phyloP scores from a whole-genome alignment of 192 early-diverging fungal species.

The Glomus cerebriforme region DNA sequence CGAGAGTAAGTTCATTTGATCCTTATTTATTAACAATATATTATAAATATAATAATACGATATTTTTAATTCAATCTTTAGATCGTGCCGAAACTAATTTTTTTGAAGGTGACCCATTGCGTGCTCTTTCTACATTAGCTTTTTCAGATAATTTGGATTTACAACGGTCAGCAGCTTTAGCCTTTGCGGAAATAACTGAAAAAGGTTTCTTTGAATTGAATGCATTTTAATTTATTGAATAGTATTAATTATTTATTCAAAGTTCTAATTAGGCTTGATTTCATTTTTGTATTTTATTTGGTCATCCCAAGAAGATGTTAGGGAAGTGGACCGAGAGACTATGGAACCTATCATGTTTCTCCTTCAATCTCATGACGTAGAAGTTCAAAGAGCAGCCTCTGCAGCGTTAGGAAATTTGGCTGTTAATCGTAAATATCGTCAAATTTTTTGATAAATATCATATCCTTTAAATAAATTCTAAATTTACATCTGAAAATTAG shows the following conservation, averaged over 20 bases:
- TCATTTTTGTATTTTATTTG: slow-evolving; percentile 1
- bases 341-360: slow-evolving; percentile 82
- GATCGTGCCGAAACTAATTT: slow-evolving; percentile 81
- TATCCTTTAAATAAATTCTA: not conserved
- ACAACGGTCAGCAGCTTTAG: slow-evolving; percentile 83
- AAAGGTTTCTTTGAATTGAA: slow-evolving; percentile 50
- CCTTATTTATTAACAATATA: not conserved
- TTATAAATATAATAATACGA: not conserved
- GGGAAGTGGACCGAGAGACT: slow-evolving; percentile 72
- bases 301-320: slow-evolving; percentile 58
- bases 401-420: slow-evolving; percentile 91
- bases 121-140: slow-evolving; percentile 78
- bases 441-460: not conserved
- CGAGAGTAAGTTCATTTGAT: slow-evolving; percentile 56
- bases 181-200: slow-evolving; percentile 90
- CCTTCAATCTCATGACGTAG: slow-evolving; percentile 78
- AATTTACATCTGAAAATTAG: slow-evolving; percentile 36
- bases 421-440: slow-evolving; percentile 59
- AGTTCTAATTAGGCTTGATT: slow-evolving; percentile 2
- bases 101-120: slow-evolving; percentile 78
- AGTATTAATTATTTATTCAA: slow-evolving; percentile 8
- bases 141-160: slow-evolving; percentile 84
- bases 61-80: slow-evolving; percentile 32
- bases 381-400: slow-evolving; percentile 83
- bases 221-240: not conserved